A percentile compares a stretch with the other conserved stretches of the same genome.
phyloP scores from a whole-genome alignment of 108 stramenopile genomes.

The Ochromonas danica region DNA sequence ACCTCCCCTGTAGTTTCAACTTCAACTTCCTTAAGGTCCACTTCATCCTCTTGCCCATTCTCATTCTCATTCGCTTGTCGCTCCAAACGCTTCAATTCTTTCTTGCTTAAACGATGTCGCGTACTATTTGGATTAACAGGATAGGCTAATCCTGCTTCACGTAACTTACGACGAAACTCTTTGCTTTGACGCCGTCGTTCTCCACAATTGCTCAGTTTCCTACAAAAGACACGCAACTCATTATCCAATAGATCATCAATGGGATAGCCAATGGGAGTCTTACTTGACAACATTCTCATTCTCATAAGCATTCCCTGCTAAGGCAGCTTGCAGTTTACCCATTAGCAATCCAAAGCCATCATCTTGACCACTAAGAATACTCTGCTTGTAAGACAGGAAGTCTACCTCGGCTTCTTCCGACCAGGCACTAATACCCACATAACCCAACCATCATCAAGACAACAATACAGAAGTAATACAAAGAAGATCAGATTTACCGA shows the following conservation, averaged over 20 bases:
- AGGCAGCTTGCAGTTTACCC: slow-evolving; percentile 12
- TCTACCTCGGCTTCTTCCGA: not conserved
- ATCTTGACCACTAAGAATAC: not conserved
- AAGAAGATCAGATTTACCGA: not conserved
- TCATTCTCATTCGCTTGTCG: no score
- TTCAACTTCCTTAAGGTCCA: no score
- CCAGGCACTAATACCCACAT: not conserved
- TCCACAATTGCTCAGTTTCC: not conserved
- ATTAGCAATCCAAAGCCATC: slow-evolving; percentile 25
- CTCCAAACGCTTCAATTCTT: no score
- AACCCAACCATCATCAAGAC: no score
- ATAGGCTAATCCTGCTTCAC: no score
- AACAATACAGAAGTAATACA: no score
- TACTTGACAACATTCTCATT: slow-evolving; percentile 30
- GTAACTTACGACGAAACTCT: not conserved
- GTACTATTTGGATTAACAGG: no score
- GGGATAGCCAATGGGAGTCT: not conserved
- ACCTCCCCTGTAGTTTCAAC: no score
- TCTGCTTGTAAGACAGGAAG: not conserved
- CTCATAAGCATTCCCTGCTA: not conserved
- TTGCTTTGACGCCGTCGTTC: not conserved
- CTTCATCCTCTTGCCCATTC: no score
- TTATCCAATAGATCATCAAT: not conserved
- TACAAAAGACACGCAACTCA: not conserved
- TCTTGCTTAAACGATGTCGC: no score